These are phyloP conservation scores for Syzygium jambos DNA, from an alignment of 345 rosid genomes.

Conservation along the genomic window DNA sequence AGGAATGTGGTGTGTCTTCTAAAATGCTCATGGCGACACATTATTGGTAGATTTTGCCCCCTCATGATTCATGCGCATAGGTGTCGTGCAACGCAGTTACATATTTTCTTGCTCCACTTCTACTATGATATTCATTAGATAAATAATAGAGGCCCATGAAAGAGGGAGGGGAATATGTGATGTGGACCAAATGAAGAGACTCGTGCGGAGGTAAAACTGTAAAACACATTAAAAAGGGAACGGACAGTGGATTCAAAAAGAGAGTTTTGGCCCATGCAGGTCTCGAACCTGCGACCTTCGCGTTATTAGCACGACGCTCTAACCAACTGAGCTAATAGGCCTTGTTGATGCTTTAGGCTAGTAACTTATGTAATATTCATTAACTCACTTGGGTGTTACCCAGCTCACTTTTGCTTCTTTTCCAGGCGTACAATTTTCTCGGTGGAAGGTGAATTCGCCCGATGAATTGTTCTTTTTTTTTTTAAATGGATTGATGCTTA, in stretches of 20 bases:
- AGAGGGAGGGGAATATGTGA: neutral
- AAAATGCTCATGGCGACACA: neutral
- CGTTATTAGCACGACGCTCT: constrained; percentile 98
- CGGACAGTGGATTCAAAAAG: neutral
- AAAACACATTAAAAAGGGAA: neutral
- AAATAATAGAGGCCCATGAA: neutral
- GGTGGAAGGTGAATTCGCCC: no score
- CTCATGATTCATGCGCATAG: neutral
- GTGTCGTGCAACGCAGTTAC: neutral
- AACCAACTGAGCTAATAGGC: constrained; percentile 56
- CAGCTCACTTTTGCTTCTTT: neutral
- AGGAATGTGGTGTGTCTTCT: neutral
- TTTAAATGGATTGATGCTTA: neutral
- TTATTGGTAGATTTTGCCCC: neutral
- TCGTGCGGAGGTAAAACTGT: neutral
- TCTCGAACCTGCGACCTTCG: constrained; percentile 72
- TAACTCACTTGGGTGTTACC: no score
- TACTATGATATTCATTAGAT: neutral
- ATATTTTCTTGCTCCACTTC: neutral
- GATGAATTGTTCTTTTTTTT: no score
- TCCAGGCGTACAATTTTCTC: no score
- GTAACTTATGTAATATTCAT: rapidly evolving
- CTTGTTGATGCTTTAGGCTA: neutral
- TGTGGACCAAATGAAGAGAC: neutral
- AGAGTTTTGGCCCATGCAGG: constrained; percentile 33